A percentile compares a stretch with the other conserved stretches of the same genome.
Conservation (phyloP, 805 yeast species). For the Monosporozyma unispora region DNA sequence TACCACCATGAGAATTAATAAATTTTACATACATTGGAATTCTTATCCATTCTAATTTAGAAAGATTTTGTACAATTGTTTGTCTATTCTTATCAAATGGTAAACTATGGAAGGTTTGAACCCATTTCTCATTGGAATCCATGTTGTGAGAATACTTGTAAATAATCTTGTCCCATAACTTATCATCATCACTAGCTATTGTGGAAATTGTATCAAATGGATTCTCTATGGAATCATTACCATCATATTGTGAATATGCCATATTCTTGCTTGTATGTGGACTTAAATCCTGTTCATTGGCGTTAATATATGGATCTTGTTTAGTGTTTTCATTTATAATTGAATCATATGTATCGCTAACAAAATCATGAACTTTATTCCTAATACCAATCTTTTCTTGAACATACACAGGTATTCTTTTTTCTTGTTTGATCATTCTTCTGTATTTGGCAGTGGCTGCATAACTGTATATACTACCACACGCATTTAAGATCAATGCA, state of each 20-base stretch:
- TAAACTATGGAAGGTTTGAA: constrained; percentile 14
- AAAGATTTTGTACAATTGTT: constrained; percentile 45
- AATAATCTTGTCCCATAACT: constrained; percentile 22
- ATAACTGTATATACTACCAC: constrained; percentile 27
- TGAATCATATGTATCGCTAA: constrained; percentile 19
- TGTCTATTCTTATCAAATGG: constrained; percentile 33
- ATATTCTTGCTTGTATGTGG: neutral
- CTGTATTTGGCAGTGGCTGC: constrained; percentile 21
- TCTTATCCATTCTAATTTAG: constrained; percentile 64
- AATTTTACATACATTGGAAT: constrained; percentile 63
- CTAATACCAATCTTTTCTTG: constrained; percentile 19
- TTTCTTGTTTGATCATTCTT: constrained; percentile 12
- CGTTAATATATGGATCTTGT: constrained; percentile 7
- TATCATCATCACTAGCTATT: neutral
- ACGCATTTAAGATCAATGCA: constrained; percentile 18
- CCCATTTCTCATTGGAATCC: constrained; percentile 9
- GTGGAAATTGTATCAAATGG: neutral
- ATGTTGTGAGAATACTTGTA: constrained; percentile 18
- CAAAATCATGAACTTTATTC: constrained; percentile 17
- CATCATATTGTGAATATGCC: neutral
- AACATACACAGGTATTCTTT: constrained; percentile 11
- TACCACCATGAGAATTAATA: constrained; percentile 78
- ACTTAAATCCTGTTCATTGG: constrained; percentile 1
- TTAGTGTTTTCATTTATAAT: constrained; percentile 15
- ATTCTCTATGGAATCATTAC: neutral